Evolutionary conservation across 352 stramenopile species (phyloP).

Genomic region (Globisporangium rhizosaccharum): DNA sequence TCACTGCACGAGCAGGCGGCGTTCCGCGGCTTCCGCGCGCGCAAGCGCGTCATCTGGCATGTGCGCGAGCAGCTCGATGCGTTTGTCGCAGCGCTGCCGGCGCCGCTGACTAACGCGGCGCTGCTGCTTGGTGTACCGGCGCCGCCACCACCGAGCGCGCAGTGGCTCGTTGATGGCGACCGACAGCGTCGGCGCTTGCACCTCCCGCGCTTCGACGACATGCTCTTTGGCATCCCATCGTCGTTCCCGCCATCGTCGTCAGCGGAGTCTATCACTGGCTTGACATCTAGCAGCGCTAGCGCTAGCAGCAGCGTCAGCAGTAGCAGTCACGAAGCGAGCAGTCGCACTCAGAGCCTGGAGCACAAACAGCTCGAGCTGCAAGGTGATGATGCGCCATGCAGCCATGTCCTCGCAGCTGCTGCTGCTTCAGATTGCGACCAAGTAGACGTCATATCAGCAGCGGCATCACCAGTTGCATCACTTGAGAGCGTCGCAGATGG

Average conservation of each 20-base stretch:
- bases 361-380: too few relatives aligned
- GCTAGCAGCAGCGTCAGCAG: neutral
- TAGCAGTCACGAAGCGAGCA: neutral
- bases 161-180: conserved; percentile 16
- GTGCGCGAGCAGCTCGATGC: conserved; percentile 39
- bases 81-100: conserved; percentile 34
- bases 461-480: neutral
- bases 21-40: conserved; percentile 54
- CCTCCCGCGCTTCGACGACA: conserved; percentile 36
- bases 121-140: conserved; percentile 20
- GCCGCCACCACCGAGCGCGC: conserved; percentile 4
- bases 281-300: neutral
- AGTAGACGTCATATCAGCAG: neutral
- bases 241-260: conserved; percentile 17
- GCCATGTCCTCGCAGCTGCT: neutral
- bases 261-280: neutral
- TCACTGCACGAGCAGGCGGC: conserved; percentile 16
- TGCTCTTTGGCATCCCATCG: conserved; percentile 30
- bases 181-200: conserved; percentile 21
- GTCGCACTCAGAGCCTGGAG: too few relatives aligned
- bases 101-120: conserved; percentile 15
- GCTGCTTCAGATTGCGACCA: neutral
- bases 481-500: neutral
- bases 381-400: too few relatives aligned
- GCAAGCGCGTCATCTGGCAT: conserved; percentile 34